phyloP scores from a whole-genome alignment of 2,329 filamentous ascomycete genomes.

The Sordariomycetes sp. region DNA sequence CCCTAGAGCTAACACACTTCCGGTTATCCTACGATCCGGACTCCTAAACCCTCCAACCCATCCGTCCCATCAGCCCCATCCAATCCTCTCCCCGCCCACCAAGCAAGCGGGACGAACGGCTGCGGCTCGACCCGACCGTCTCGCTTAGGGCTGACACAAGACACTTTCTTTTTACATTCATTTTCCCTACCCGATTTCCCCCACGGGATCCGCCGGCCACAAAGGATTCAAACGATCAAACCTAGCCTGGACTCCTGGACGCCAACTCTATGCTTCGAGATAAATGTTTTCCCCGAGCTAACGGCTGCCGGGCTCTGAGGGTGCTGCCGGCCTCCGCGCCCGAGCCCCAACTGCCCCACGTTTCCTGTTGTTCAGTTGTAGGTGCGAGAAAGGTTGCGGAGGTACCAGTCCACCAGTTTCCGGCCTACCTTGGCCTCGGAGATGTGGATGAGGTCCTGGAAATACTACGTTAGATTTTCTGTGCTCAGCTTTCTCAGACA shows the following conservation, averaged over 20 bases:
- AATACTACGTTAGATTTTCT: conserved; percentile 2
- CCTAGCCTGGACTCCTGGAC: conserved; percentile 4
- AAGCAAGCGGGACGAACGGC: background rate
- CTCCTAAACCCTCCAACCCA: background rate
- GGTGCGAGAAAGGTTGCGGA: conserved; percentile 88
- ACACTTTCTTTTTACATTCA: conserved; percentile 2
- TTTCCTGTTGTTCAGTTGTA: conserved; percentile 43
- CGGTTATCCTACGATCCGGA: background rate
- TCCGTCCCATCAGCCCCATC: background rate
- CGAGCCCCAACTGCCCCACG: background rate
- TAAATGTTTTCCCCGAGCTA: background rate
- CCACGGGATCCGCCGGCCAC: background rate
- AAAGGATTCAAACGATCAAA: conserved; percentile 4
- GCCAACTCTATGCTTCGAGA: conserved; percentile 5
- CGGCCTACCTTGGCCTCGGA: conserved; percentile 97
- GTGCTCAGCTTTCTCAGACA: conserved; percentile 23
- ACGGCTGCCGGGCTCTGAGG: background rate
- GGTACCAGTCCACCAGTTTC: conserved; percentile 97
- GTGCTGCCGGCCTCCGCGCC: background rate
- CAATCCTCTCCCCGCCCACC: background rate
- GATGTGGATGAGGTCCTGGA: conserved; percentile 88
- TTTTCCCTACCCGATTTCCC: background rate
- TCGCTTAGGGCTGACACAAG: background rate
- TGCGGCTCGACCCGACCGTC: background rate
- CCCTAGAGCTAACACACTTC: background rate